phyloP scores from a whole-genome alignment of 1,139 yeast species.

The Diutina rugosa region DNA sequence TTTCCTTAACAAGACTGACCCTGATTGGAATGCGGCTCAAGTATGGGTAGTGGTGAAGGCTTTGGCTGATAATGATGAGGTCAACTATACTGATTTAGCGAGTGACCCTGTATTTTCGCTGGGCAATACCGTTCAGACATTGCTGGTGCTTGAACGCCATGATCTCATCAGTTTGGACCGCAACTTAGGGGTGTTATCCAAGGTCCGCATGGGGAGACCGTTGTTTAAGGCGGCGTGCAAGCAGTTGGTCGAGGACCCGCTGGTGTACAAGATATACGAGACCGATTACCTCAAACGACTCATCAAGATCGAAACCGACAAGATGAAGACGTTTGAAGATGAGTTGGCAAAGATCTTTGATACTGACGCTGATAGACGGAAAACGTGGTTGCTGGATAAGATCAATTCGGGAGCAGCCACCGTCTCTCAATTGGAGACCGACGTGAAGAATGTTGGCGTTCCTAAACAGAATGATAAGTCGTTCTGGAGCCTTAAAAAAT shows the following conservation, averaged over 20 bases:
- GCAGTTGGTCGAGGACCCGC: slow-evolving; percentile 44
- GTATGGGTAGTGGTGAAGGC: slow-evolving; percentile 76
- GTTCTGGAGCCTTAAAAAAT: not conserved
- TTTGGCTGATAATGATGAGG: slow-evolving; percentile 34
- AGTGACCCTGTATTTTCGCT: slow-evolving; percentile 55
- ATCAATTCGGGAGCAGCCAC: not conserved
- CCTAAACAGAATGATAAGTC: not conserved
- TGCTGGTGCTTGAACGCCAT: slow-evolving; percentile 63
- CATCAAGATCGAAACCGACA: slow-evolving; percentile 46
- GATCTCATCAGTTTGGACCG: slow-evolving; percentile 61
- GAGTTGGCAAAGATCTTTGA: slow-evolving; percentile 21
- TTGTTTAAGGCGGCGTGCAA: slow-evolving; percentile 70
- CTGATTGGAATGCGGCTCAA: slow-evolving; percentile 61
- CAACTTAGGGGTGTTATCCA: slow-evolving; percentile 61
- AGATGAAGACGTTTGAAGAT: slow-evolving; percentile 53
- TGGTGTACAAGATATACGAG: slow-evolving; percentile 51
- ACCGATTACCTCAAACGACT: slow-evolving; percentile 41
- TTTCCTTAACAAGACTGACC: slow-evolving; percentile 31
- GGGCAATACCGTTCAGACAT: slow-evolving; percentile 34
- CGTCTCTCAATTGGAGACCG: not conserved
- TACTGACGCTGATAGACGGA: not conserved
- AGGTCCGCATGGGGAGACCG: slow-evolving; percentile 73
- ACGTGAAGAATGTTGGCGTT: not conserved
- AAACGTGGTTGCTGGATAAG: not conserved
- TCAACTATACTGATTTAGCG: slow-evolving; percentile 40